Conservation (phyloP, 106 monocot species). For the Iris macrosiphon region DNA sequence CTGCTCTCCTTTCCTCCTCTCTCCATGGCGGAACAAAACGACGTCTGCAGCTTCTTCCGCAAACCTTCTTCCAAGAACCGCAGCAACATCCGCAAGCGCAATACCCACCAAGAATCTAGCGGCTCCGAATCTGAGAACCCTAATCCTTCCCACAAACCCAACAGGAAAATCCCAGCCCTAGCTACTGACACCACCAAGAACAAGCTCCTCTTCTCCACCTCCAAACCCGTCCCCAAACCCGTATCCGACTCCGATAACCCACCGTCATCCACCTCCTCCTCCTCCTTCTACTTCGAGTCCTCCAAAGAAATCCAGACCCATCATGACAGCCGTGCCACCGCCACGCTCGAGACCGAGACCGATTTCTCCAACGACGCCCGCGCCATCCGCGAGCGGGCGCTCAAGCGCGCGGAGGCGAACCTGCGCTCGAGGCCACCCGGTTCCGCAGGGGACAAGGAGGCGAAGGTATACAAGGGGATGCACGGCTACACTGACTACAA, state of each 20-base stretch:
- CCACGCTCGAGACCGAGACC: slow-evolving; percentile 87
- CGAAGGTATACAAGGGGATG: slow-evolving; percentile 80
- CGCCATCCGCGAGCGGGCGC: slow-evolving; percentile 76
- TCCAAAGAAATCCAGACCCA: slow-evolving; percentile 80
- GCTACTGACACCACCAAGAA: slow-evolving; percentile 27
- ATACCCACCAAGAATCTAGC: not conserved
- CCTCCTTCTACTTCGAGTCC: slow-evolving; percentile 76
- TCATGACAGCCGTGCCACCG: slow-evolving; percentile 84
- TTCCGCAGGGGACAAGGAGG: slow-evolving; percentile 12
- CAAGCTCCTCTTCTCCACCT: slow-evolving; percentile 57
- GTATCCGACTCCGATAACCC: slow-evolving; percentile 8
- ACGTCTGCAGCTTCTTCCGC: slow-evolving; percentile 21
- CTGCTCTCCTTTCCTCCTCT: not conserved
- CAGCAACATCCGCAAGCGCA: slow-evolving; percentile 7
- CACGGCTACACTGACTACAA: slow-evolving; percentile 94
- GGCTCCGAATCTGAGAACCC: not conserved
- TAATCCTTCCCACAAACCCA: not conserved
- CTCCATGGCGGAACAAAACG: slow-evolving; percentile 13
- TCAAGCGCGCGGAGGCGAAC: slow-evolving; percentile 55
- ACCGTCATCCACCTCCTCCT: slow-evolving; percentile 1
- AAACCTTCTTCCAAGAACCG: slow-evolving; percentile 11
- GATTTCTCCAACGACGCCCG: slow-evolving; percentile 77
- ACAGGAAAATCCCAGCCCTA: slow-evolving; percentile 1
- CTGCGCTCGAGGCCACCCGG: not conserved
- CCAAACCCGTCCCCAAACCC: no score